Conservation (phyloP, 1,284 basidiomycete genomes). For the Coriolopsis trogii region DNA sequence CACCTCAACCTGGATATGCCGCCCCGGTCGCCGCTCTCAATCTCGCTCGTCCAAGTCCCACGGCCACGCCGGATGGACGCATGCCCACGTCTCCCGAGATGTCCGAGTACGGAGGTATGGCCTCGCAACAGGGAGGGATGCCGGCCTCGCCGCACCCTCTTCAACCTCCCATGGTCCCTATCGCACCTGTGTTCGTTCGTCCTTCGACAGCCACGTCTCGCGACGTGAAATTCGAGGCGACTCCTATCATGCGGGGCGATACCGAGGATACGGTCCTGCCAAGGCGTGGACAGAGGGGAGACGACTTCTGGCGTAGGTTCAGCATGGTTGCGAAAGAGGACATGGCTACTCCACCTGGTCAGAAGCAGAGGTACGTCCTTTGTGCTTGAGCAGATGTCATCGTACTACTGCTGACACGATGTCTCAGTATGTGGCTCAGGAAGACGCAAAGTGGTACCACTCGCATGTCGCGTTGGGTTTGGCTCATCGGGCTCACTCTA, state of each 20-base stretch:
- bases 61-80: constrained; percentile 41
- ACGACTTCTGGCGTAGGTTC: constrained; percentile 85
- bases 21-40: constrained; percentile 66
- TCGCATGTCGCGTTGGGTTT: constrained; percentile 66
- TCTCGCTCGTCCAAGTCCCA: constrained; percentile 49
- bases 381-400: too few species aligned
- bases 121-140: constrained; percentile 33
- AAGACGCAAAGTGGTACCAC: constrained; percentile 58
- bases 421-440: constrained; percentile 66
- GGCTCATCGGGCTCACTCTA: constrained; percentile 63
- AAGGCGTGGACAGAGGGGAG: constrained; percentile 66
- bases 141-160: constrained; percentile 67
- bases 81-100: constrained; percentile 39
- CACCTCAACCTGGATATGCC: constrained; percentile 73
- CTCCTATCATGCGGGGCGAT: constrained; percentile 66
- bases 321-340: constrained; percentile 80
- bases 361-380: constrained; percentile 52
- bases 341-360: constrained; percentile 39
- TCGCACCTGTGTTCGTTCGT: constrained; percentile 74
- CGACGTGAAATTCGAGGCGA: constrained; percentile 54
- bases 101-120: constrained; percentile 43
- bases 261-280: constrained; percentile 70
- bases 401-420: too few species aligned
- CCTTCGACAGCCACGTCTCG: constrained; percentile 46
- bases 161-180: constrained; percentile 75